phyloP scores from a whole-genome alignment of 2,329 filamentous ascomycete species.

The Colletotrichum destructivum region DNA sequence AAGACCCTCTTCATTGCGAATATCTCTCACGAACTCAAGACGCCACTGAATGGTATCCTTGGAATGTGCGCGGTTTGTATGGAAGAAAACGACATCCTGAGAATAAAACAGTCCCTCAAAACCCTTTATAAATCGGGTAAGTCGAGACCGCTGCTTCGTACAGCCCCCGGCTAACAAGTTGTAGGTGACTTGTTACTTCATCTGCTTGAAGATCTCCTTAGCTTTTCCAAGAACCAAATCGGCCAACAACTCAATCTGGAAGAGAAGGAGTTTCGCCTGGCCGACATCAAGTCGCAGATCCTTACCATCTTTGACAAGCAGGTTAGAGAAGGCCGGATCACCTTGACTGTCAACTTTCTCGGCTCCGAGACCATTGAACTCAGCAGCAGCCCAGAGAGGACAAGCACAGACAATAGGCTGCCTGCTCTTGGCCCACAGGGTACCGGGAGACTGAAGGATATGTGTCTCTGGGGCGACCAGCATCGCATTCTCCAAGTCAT shows the following conservation, averaged over 20 bases:
- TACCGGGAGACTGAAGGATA: constrained; percentile 81
- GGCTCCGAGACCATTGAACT: constrained; percentile 57
- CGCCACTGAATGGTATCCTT: constrained; percentile 94
- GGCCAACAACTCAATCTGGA: constrained; percentile 87
- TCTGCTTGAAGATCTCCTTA: constrained; percentile 89
- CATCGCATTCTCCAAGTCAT: constrained; percentile 93
- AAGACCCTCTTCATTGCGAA: constrained; percentile 99
- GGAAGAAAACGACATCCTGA: constrained; percentile 85
- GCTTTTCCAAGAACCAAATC: constrained; percentile 96
- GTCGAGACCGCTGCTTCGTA: constrained; percentile 1
- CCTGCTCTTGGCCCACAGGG: constrained; percentile 76
- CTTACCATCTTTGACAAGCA: constrained; percentile 92
- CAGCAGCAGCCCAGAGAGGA: constrained; percentile 47
- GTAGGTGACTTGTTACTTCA: constrained; percentile 82
- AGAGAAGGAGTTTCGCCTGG: constrained; percentile 86
- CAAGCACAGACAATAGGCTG: constrained; percentile 53
- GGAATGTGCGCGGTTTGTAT: constrained; percentile 95
- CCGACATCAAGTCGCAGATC: constrained; percentile 88
- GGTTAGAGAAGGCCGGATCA: constrained; percentile 83
- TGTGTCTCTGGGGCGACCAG: constrained; percentile 93
- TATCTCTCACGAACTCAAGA: constrained; percentile 90
- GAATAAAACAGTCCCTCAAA: constrained; percentile 86
- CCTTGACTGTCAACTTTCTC: constrained; percentile 81
- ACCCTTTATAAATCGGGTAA: constrained; percentile 87
- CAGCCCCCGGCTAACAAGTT: constrained; percentile 23